A percentile compares a stretch with the other conserved stretches of the same genome.
Evolutionary conservation across 2,329 filamentous ascomycete species (phyloP).

Genomic region (Xylaria sp.): DNA sequence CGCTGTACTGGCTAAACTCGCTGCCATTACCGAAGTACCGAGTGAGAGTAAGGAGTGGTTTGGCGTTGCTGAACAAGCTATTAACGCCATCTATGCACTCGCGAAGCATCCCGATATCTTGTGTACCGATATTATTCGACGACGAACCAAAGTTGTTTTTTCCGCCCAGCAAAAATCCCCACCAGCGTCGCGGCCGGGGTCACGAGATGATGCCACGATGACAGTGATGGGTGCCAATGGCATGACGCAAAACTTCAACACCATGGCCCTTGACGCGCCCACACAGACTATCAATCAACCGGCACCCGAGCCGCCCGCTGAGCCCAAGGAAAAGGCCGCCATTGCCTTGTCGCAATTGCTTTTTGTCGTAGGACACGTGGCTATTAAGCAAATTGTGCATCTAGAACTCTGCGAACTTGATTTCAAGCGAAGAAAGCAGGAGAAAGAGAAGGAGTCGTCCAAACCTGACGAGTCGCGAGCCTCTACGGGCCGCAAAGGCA

Average conservation of each 20-base stretch:
- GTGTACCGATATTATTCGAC: conserved; percentile 88
- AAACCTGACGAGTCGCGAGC: conserved; percentile 52
- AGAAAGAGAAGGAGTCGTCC: conserved; percentile 76
- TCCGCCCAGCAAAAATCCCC: conserved; percentile 55
- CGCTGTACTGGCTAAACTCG: conserved; percentile 82
- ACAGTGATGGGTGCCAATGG: conserved; percentile 48
- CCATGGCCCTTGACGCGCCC: conserved; percentile 46
- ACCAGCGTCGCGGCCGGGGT: conserved; percentile 58
- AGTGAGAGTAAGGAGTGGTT: conserved; percentile 96
- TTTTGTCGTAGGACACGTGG: conserved; percentile 95
- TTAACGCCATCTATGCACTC: conserved; percentile 92
- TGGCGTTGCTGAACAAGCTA: conserved; percentile 93
- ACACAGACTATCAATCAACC: conserved; percentile 48
- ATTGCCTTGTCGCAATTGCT: conserved; percentile 87
- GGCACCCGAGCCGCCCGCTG: conserved; percentile 49
- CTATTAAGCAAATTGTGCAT: conserved; percentile 98
- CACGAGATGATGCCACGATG: conserved; percentile 55
- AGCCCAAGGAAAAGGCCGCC: conserved; percentile 72
- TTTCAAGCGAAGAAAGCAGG: conserved; percentile 95
- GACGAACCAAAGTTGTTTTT: conserved; percentile 87
- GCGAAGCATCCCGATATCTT: conserved; percentile 94
- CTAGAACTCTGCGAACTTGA: conserved; percentile 97
- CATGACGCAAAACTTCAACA: conserved; percentile 50
- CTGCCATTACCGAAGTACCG: conserved; percentile 83
- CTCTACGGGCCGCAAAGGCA: conserved; percentile 47